Percentiles rank a stretch among this genome's conserved stretches.
These are phyloP conservation scores for Stylonectria norvegica DNA, from an alignment of 2,329 filamentous ascomycete genomes.

Conservation along the genomic window DNA sequence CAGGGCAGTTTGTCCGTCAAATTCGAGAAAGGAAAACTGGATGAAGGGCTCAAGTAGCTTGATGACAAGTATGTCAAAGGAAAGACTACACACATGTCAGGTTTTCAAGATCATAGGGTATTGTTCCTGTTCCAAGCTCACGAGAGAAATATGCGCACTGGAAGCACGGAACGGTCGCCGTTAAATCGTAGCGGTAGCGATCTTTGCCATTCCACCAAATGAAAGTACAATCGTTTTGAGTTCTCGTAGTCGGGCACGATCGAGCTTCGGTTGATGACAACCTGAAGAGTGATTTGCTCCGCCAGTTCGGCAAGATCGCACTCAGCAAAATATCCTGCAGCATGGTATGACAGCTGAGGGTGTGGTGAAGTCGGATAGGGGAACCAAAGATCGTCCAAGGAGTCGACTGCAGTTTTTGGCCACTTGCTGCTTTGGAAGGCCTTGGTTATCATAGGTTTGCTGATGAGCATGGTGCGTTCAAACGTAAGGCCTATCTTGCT, in stretches of 20 bases:
- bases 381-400: conserved; percentile 5
- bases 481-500: not conserved
- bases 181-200: not conserved
- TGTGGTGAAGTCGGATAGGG: conserved; percentile 8
- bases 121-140: too few relatives aligned
- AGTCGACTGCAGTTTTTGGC: not conserved
- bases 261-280: not conserved
- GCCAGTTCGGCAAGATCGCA: conserved; percentile 5
- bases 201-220: conserved; percentile 1
- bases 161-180: conserved; percentile 3
- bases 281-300: conserved; percentile 1
- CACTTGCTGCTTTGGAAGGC: not conserved
- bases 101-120: too few relatives aligned
- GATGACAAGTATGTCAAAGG: conserved; percentile 8
- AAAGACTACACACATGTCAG: conserved; percentile 5
- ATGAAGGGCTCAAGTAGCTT: conserved; percentile 9
- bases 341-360: conserved; percentile 1
- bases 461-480: not conserved
- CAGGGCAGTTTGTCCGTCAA: conserved; percentile 1
- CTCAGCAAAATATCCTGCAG: not conserved
- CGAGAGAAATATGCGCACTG: conserved; percentile 6
- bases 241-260: conserved; percentile 5
- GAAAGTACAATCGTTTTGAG: conserved; percentile 4
- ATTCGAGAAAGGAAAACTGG: not conserved
- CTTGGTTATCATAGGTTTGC: not conserved